Percentiles rank a stretch among this genome's conserved stretches.
Conservation (phyloP, 305 asterid genomes). For the Fraxinus latifolia region DNA sequence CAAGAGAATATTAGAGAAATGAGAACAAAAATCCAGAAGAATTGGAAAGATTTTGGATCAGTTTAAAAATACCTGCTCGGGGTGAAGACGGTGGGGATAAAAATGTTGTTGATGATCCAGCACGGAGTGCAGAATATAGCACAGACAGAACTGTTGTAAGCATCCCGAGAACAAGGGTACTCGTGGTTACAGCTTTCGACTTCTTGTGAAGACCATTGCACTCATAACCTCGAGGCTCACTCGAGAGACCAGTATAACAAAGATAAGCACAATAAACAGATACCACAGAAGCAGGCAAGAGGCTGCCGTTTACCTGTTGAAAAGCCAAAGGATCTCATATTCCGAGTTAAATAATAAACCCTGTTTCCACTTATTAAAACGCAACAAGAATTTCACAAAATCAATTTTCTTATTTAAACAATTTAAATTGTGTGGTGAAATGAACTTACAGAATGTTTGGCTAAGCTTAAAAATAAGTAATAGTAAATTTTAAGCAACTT, state of each 20-base stretch:
- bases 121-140: constrained; percentile 90
- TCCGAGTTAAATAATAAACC: neutral
- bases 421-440: neutral
- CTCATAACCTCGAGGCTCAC: constrained; percentile 79
- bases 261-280: constrained; percentile 90
- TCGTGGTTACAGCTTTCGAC: constrained; percentile 60
- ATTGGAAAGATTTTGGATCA: neutral
- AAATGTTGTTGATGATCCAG: constrained; percentile 92
- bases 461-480: neutral
- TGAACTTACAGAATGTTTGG: neutral
- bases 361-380: neutral
- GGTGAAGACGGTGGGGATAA: constrained; percentile 94
- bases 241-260: constrained; percentile 89
- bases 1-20: neutral
- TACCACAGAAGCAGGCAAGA: constrained; percentile 92
- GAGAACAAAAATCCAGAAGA: neutral
- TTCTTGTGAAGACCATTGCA: constrained; percentile 88
- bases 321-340: neutral
- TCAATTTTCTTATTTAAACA: neutral
- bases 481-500: neutral
- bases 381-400: neutral
- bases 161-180: constrained; percentile 90
- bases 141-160: constrained; percentile 86
- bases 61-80: constrained; percentile 64
- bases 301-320: constrained; percentile 91